Percentiles rank a stretch among this genome's conserved stretches.
These are phyloP conservation scores for Globisporangium heterothallicum DNA, from an alignment of 352 stramenopile species.

Conservation along the genomic window DNA sequence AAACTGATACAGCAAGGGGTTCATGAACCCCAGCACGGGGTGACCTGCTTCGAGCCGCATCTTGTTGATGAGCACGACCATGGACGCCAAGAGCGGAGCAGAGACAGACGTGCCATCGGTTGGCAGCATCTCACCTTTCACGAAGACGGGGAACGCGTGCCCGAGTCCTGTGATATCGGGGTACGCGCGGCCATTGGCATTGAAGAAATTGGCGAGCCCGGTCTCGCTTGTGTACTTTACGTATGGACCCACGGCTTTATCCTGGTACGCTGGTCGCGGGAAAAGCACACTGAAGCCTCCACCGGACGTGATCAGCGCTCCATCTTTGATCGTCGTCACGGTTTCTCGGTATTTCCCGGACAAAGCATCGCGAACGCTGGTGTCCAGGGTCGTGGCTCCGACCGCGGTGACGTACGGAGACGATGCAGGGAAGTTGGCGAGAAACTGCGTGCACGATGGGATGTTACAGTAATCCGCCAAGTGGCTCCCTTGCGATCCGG, in stretches of 20 bases:
- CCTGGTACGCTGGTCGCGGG: constrained; percentile 42
- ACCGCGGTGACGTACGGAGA: constrained; percentile 73
- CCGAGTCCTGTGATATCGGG: constrained; percentile 64
- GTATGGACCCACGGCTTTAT: constrained; percentile 30
- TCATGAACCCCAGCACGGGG: constrained; percentile 58
- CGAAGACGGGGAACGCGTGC: constrained; percentile 53
- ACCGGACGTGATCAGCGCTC: constrained; percentile 69
- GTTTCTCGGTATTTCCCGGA: constrained; percentile 35
- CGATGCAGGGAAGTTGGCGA: constrained; percentile 64
- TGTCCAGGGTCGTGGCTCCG: constrained; percentile 46
- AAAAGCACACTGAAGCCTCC: constrained; percentile 64
- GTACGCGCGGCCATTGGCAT: constrained; percentile 39
- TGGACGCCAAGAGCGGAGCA: constrained; percentile 56
- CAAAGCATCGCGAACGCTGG: neutral
- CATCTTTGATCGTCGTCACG: constrained; percentile 39
- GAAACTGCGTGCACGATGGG: constrained; percentile 36
- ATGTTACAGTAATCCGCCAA: constrained; percentile 46
- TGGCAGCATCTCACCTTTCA: constrained; percentile 41
- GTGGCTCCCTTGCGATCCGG: constrained; percentile 46
- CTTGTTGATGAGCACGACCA: constrained; percentile 59
- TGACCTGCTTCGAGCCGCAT: constrained; percentile 26
- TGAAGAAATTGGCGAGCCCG: constrained; percentile 30
- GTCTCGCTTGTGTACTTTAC: constrained; percentile 20
- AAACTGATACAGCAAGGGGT: constrained; percentile 66
- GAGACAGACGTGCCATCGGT: constrained; percentile 76